Percentiles rank a stretch among this genome's conserved stretches.
Conservation (phyloP, 305 asterid species). For the Fraxinus latifolia region DNA sequence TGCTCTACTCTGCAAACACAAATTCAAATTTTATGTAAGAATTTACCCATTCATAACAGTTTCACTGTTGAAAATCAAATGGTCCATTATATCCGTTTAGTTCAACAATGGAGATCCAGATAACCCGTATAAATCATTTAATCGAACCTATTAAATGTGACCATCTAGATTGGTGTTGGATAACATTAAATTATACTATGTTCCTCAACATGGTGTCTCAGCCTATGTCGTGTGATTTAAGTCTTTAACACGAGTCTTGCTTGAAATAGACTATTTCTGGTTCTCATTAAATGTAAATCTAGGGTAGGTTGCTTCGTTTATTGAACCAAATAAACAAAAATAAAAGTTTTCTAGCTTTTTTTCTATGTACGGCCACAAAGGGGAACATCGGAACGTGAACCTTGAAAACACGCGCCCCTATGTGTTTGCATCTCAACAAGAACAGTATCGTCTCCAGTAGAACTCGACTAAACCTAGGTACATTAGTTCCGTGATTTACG, state of each 20-base stretch:
- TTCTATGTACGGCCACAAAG: background rate
- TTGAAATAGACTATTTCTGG: background rate
- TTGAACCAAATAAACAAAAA: background rate
- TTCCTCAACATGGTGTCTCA: background rate
- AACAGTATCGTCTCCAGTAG: background rate
- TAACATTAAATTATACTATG: background rate
- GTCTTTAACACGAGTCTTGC: background rate
- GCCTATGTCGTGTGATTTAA: background rate
- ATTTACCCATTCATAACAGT: background rate
- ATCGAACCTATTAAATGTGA: too few relatives aligned
- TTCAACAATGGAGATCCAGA: background rate
- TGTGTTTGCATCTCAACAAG: background rate
- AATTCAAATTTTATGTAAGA: background rate
- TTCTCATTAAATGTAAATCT: background rate
- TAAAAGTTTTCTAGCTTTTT: background rate
- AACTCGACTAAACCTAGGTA: background rate
- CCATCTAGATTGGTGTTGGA: too few relatives aligned
- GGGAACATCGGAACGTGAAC: constrained; percentile 1
- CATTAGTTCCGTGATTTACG: background rate
- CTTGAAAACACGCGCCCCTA: constrained; percentile 7
- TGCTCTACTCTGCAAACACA: constrained; percentile 59
- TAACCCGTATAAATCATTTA: too few relatives aligned
- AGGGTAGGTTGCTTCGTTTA: background rate
- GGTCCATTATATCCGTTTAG: background rate
- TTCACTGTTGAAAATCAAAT: background rate